These are phyloP conservation scores for Cubamyces sp. DNA, from an alignment of 768 basidiomycete species.

Conservation along the genomic window DNA sequence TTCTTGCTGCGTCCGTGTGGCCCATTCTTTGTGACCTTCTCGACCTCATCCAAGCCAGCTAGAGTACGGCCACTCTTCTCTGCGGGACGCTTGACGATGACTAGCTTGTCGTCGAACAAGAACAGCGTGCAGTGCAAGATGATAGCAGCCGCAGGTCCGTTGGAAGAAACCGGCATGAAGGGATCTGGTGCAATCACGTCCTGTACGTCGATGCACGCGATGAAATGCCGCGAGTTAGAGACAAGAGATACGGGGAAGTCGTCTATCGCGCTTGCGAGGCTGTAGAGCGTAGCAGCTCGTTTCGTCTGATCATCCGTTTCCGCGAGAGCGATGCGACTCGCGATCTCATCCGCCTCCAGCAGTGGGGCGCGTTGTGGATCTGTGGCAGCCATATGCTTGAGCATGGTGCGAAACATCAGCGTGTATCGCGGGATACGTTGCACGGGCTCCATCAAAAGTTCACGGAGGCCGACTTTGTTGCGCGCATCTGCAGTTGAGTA, in stretches of 20 bases:
- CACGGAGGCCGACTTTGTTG: constrained; percentile 86
- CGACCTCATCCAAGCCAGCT: constrained; percentile 78
- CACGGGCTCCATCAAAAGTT: constrained; percentile 94
- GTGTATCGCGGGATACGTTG: constrained; percentile 96
- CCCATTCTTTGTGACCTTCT: constrained; percentile 68
- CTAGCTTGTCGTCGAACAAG: constrained; percentile 91
- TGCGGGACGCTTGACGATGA: constrained; percentile 85
- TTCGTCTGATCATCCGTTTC: constrained; percentile 93
- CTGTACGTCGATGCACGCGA: constrained; percentile 94
- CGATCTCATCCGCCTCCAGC: constrained; percentile 83
- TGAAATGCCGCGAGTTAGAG: constrained; percentile 82
- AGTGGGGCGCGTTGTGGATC: constrained; percentile 82
- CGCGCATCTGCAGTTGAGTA: constrained; percentile 74
- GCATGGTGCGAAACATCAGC: constrained; percentile 88
- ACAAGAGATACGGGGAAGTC: constrained; percentile 92
- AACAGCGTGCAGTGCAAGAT: constrained; percentile 83
- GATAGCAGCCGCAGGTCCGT: constrained; percentile 41
- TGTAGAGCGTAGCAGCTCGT: constrained; percentile 86
- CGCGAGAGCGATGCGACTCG: constrained; percentile 87
- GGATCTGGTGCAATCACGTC: constrained; percentile 61
- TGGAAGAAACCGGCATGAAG: constrained; percentile 44
- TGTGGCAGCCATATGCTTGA: constrained; percentile 81
- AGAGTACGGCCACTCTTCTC: constrained; percentile 75
- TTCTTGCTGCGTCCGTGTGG: constrained; percentile 66
- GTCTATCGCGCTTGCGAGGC: constrained; percentile 81